Evolutionary conservation across 176 grass and related monocot species (phyloP).

Genomic region (Oryza punctata): DNA sequence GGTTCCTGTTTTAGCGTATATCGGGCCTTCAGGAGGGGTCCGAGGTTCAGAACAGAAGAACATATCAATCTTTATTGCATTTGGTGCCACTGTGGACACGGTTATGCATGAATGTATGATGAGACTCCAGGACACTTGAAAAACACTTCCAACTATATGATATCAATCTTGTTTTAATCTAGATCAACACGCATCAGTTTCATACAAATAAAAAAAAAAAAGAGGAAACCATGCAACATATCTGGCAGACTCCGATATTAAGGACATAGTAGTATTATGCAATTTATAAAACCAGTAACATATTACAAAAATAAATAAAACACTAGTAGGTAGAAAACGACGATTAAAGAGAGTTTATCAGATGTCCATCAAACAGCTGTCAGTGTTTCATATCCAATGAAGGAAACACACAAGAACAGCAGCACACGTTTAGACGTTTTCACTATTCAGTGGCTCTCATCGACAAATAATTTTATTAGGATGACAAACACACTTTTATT

Average conservation of each 20-base stretch:
- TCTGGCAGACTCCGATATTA: background rate
- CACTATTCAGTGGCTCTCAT: background rate
- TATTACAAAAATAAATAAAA: background rate
- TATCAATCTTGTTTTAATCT: background rate
- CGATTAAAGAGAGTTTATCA: background rate
- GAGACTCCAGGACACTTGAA: background rate
- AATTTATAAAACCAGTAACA: background rate
- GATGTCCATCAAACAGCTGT: background rate
- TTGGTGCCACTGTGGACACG: background rate
- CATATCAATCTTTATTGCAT: background rate
- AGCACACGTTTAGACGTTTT: background rate
- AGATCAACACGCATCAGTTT: background rate
- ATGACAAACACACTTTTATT: conserved; percentile 38
- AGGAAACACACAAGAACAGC: background rate
- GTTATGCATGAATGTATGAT: background rate
- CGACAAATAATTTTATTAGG: background rate
- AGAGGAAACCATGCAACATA: background rate
- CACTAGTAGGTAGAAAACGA: background rate
- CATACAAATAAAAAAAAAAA: background rate
- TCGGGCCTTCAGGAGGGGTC: too few species aligned
- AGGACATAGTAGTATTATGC: background rate
- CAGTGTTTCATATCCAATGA: background rate
- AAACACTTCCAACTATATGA: background rate
- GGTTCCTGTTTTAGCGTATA: too few species aligned
- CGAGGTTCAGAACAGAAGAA: too few species aligned